Evolutionary conservation across 1,284 basidiomycete genomes (phyloP), one percentile per base, ranked within the genome.

Genomic region (Xerocomus nothofagi): DNA sequence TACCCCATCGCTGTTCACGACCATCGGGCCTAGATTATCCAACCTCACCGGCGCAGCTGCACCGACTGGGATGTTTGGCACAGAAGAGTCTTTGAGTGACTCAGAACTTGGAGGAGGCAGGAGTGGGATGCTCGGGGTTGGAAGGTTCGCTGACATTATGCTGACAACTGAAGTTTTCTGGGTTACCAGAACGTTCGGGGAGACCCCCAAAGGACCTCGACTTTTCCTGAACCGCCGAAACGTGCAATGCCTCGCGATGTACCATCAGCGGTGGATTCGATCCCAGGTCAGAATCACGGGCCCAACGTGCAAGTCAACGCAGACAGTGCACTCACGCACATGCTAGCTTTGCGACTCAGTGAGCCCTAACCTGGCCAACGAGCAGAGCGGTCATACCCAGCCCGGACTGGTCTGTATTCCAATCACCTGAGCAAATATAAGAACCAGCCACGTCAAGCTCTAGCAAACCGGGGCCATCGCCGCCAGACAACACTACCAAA

Each of bases 1-100:
- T 62, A 81, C 78, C 49, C 80, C 79, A 63, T 83, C 75, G 39
- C 63, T 76, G 59, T 82, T 82, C 21, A 82, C 76, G 10, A 82
- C 75, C 64, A 81, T 71, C 0, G 80, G 80, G 1, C 80, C 79
- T 12, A 82, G 68, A 6, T 68, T 69, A 50, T 82, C 78, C 6
- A 81, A 65, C 55, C 70, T 77, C 38, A 77, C 59, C 17, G 63
- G 59, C 34, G 60, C 48, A 39, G 57, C 57, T 27, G 56, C 53
- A 2, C 45, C 59, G 15, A 57, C 21, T 8, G 39, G 31, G 4
- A 61, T 39, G 27, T 59, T 49, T 4, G 47, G 39, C 17, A 53
- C 47, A 3, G 32, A 30, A 21, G 48, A 32, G 31, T 57, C 46
- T 21, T 56, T 24, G 31, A 49, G 45, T 10, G 52, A 52, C 21